These are phyloP conservation scores for Penicillium psychrofluorescens DNA, from an alignment of 495 filamentous ascomycete species.

Conservation along the genomic window DNA sequence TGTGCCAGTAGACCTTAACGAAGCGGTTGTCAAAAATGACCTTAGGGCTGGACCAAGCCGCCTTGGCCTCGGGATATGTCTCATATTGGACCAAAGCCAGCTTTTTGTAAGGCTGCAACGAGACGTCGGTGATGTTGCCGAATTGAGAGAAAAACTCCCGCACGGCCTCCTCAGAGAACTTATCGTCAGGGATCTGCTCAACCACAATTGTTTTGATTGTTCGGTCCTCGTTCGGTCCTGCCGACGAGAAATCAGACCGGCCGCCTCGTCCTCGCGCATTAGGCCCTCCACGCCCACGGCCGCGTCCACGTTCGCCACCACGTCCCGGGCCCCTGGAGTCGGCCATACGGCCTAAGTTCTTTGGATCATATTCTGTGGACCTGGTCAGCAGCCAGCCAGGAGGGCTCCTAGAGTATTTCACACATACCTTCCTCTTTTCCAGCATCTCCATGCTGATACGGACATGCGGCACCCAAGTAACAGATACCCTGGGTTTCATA, in stretches of 20 bases:
- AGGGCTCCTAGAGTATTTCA: no score
- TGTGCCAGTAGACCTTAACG: slow-evolving; percentile 96
- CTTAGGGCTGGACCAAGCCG: slow-evolving; percentile 84
- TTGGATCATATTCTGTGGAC: slow-evolving; percentile 76
- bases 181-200: slow-evolving; percentile 86
- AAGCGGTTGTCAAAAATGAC: slow-evolving; percentile 96
- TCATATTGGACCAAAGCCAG: slow-evolving; percentile 79
- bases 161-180: slow-evolving; percentile 67
- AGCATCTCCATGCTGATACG: slow-evolving; percentile 72
- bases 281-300: slow-evolving; percentile 43
- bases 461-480: slow-evolving; percentile 66
- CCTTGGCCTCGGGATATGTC: slow-evolving; percentile 62
- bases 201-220: slow-evolving; percentile 78
- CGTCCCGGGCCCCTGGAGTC: slow-evolving; percentile 4
- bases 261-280: slow-evolving; percentile 40
- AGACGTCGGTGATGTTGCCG: slow-evolving; percentile 65
- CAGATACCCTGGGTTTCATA: slow-evolving; percentile 89
- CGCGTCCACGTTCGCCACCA: slow-evolving; percentile 33
- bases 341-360: slow-evolving; percentile 12
- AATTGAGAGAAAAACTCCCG: slow-evolving; percentile 80
- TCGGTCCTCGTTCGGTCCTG: slow-evolving; percentile 67
- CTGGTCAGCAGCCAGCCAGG: slow-evolving; percentile 10
- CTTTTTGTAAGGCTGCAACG: slow-evolving; percentile 68
- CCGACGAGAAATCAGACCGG: slow-evolving; percentile 64
- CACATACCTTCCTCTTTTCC: slow-evolving; percentile 46